Base-by-base conservation (phyloP, 345 rosid genomes). In the Gossypium longicalyx region DNA sequence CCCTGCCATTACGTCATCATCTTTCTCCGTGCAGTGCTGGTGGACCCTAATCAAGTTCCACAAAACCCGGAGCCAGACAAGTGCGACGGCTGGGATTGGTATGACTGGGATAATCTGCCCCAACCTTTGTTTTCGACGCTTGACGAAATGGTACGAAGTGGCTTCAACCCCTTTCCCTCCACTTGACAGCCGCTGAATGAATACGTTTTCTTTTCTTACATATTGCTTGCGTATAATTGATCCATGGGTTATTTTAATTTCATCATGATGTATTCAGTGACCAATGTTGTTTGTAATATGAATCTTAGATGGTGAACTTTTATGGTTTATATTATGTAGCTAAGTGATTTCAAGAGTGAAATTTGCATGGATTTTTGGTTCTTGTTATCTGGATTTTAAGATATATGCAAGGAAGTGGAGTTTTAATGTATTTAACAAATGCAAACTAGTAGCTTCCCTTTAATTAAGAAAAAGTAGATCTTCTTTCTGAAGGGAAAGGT, bases 21-120 rank as follows among this genome's bases (percentile, higher is more conserved):
- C 13, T 87, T 83, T 67, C 67, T 92, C 75, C 82, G 94, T 0
- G 90, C 95, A 25, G 57, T 61, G 13, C 19, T 84, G 67, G 83
- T 75, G 0, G 87, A 88, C 77, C 83, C 85, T 15, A 73, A 74
- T 9, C 93, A 90, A 48, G 57, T 38, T 8, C 86, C 93, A 9
- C 72, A 67, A 71, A 94, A 89, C 81, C 67, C 88, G 22, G 96
- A 94, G 77, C 97, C 96, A 0, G 77, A 85, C 29, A 92, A 91
- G 77, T 87, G 96, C 67, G 68, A 83, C 34, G 97, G 98, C 0
- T 92, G 97, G 98, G 94, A 78, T 43, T 94, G 97, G 97, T 91
- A 62, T 44, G 86, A 84, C 25, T 94, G 98, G 98, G 76, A 78
- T 47, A 64, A 83, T 15, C 90, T 91, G 7, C 98, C 98, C 0